Evolutionary conservation across 2,329 filamentous ascomycete species (phyloP).

Genomic region (Annulohypoxylon truncatum): DNA sequence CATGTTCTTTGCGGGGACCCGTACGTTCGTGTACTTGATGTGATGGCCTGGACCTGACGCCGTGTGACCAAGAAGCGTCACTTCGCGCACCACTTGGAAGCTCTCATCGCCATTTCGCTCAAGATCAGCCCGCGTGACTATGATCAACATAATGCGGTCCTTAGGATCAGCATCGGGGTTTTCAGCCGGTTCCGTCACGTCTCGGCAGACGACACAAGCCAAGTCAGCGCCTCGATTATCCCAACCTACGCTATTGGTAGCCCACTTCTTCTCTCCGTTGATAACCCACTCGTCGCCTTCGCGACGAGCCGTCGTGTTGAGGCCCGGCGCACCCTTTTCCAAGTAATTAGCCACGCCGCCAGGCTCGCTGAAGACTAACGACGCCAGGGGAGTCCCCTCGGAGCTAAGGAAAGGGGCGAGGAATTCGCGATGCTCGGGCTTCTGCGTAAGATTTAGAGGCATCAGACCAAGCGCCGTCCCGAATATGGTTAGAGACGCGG

Average conservation of each 20-base stretch:
- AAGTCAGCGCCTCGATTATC: slow-evolving; percentile 64
- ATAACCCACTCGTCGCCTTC: slow-evolving; percentile 64
- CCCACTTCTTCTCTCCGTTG: slow-evolving; percentile 68
- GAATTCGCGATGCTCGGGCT: slow-evolving; percentile 56
- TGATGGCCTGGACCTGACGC: slow-evolving; percentile 61
- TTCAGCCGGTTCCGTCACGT: slow-evolving; percentile 41
- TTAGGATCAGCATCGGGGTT: slow-evolving; percentile 39
- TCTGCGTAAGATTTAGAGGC: slow-evolving; percentile 61
- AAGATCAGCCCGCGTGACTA: slow-evolving; percentile 62
- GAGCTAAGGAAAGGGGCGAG: slow-evolving; percentile 60
- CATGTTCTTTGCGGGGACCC: slow-evolving; percentile 60
- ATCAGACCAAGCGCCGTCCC: slow-evolving; percentile 64
- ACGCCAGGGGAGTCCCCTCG: slow-evolving; percentile 60
- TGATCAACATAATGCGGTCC: slow-evolving; percentile 58
- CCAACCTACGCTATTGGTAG: slow-evolving; percentile 66
- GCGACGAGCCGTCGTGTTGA: slow-evolving; percentile 60
- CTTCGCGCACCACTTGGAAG: slow-evolving; percentile 60
- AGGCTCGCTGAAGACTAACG: slow-evolving; percentile 64
- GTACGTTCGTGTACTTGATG: slow-evolving; percentile 59
- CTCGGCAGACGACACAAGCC: slow-evolving; percentile 63
- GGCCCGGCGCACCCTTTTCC: slow-evolving; percentile 60
- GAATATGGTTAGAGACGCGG: slow-evolving; percentile 61
- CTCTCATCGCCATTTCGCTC: slow-evolving; percentile 56
- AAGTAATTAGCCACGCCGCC: slow-evolving; percentile 64
- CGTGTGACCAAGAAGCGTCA: slow-evolving; percentile 59